Percentiles rank a stretch among this genome's conserved stretches.
Conservation (phyloP, 169 alveolate genomes). For the Cryptosporidium meleagridis region DNA sequence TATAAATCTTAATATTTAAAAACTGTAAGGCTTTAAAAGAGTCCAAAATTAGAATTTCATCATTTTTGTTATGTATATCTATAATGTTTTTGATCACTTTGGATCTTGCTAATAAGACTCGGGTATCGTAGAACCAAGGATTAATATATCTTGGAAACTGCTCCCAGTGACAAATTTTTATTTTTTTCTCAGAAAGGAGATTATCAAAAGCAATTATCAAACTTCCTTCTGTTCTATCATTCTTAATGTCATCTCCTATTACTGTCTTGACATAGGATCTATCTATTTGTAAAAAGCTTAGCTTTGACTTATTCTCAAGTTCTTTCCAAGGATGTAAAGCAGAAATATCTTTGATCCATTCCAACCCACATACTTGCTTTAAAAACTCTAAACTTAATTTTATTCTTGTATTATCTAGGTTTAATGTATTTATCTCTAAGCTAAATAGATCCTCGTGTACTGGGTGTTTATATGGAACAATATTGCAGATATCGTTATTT, state of each 20-base stretch:
- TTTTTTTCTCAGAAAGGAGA: neutral
- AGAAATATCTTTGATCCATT: conserved; percentile 6
- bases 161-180: conserved; percentile 61
- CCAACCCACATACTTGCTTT: neutral
- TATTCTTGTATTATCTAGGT: neutral
- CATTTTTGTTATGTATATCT: neutral
- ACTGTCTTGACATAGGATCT: conserved; percentile 33
- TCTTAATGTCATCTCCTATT: conserved; percentile 1
- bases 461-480: conserved; percentile 12
- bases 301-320: neutral
- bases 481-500: neutral
- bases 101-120: neutral
- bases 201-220: conserved; percentile 2
- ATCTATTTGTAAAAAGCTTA: neutral
- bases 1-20: neutral
- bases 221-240: conserved; percentile 31
- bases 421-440: neutral
- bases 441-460: neutral
- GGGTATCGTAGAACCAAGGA: conserved; percentile 42
- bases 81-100: neutral
- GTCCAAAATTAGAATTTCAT: neutral
- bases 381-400: neutral
- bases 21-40: conserved; percentile 10
- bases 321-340: neutral
- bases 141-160: conserved; percentile 45